phyloP scores from a whole-genome alignment of 345 rosid species.

The Fremontodendron californicum region DNA sequence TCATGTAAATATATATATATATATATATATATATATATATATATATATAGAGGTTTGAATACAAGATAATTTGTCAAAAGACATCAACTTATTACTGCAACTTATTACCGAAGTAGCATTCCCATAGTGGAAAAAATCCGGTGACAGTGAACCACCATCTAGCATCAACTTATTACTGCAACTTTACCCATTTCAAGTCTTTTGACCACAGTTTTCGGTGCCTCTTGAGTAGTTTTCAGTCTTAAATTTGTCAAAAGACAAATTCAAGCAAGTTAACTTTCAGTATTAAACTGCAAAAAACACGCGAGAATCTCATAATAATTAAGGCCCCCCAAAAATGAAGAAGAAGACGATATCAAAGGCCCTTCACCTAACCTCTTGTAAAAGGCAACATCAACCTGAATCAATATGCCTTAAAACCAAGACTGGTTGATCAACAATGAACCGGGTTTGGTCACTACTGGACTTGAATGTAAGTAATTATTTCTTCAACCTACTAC shows the following conservation, averaged over 20 bases:
- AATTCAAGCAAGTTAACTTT: conserved; percentile 8
- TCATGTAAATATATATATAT: too few species aligned
- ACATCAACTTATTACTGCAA: too few species aligned
- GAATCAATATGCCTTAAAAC: neutral
- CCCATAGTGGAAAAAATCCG: neutral
- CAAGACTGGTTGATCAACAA: neutral
- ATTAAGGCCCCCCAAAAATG: neutral
- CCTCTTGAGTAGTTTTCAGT: neutral
- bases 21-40: too few species aligned
- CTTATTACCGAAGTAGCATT: neutral
- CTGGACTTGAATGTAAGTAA: too few species aligned
- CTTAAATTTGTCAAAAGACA: conserved; percentile 15
- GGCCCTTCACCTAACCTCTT: conserved; percentile 15
- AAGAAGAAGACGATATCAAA: conserved; percentile 16
- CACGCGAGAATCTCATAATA: conserved; percentile 1
- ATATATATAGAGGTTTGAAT: too few species aligned
- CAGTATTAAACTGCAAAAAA: conserved; percentile 11
- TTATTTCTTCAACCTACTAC: neutral
- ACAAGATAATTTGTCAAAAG: too few species aligned
- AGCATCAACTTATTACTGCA: neutral
- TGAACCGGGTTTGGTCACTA: too few species aligned
- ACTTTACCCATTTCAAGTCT: neutral
- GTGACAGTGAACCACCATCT: neutral
- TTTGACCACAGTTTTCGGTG: neutral
- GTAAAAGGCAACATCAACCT: conserved; percentile 2